Evolutionary conservation across 352 stramenopile species (phyloP).

Genomic region (Phytophthora podocarpi): DNA sequence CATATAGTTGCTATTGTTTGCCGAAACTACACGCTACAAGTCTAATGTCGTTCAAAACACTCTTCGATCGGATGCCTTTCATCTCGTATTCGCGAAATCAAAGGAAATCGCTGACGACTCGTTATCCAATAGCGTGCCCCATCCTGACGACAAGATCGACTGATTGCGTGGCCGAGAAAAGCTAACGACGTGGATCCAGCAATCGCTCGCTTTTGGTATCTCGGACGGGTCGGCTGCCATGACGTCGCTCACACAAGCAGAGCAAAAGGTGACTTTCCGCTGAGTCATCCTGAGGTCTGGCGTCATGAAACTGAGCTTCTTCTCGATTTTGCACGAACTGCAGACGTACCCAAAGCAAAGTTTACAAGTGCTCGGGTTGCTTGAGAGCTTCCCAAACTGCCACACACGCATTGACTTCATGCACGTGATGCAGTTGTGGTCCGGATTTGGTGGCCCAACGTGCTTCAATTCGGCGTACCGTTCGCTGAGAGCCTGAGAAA

Average conservation of each 20-base stretch:
- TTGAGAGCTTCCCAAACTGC: conserved; percentile 16
- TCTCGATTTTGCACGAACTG: conserved; percentile 34
- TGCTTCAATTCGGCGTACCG: conserved; percentile 21
- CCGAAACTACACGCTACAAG: no score
- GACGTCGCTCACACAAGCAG: conserved; percentile 30
- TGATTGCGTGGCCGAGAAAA: conserved; percentile 2
- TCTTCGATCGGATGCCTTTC: conserved; percentile 17
- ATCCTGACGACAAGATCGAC: conserved; percentile 12
- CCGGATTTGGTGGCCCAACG: conserved; percentile 8
- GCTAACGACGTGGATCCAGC: neutral
- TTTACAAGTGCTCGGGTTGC: conserved; percentile 28
- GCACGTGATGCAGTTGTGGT: conserved; percentile 31
- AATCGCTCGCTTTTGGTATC: conserved; percentile 15
- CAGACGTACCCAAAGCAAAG: conserved; percentile 42
- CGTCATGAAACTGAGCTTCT: conserved; percentile 44
- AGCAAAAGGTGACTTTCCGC: conserved; percentile 46
- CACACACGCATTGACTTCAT: conserved; percentile 28
- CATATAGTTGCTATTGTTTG: neutral
- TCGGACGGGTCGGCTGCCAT: conserved; percentile 18
- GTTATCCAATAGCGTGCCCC: conserved; percentile 21
- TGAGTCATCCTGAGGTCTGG: conserved; percentile 36
- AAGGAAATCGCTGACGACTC: conserved; percentile 13
- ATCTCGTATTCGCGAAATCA: conserved; percentile 33
- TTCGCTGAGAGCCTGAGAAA: conserved; percentile 28
- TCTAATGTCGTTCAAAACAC: neutral